Evolutionary conservation across 2,329 filamentous ascomycete species (phyloP).

Genomic region (Cladophialophora psammophila): DNA sequence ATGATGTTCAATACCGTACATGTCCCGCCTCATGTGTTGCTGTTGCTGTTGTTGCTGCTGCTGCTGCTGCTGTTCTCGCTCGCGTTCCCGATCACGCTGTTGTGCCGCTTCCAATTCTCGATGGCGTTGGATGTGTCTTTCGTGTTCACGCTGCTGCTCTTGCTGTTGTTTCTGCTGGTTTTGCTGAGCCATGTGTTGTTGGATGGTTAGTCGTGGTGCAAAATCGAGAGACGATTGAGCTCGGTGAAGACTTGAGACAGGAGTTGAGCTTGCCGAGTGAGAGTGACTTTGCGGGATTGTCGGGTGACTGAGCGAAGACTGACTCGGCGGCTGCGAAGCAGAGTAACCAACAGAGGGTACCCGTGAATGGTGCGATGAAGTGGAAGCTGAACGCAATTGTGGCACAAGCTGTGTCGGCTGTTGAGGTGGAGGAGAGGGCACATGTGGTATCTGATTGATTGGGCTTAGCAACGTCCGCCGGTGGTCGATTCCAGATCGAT

Average conservation of each 20-base stretch:
- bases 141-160: constrained; percentile 36
- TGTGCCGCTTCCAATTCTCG: constrained; percentile 30
- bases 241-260: constrained; percentile 37
- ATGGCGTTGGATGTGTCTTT: constrained; percentile 32
- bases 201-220: constrained; percentile 36
- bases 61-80: constrained; percentile 31
- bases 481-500: constrained; percentile 34
- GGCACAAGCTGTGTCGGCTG: constrained; percentile 24
- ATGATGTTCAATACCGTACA: constrained; percentile 31
- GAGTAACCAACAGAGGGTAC: constrained; percentile 35
- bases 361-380: constrained; percentile 35
- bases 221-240: constrained; percentile 32
- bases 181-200: constrained; percentile 38
- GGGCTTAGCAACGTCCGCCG: constrained; percentile 33
- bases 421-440: constrained; percentile 39
- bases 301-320: constrained; percentile 24
- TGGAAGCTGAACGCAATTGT: constrained; percentile 32
- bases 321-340: constrained; percentile 20
- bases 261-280: constrained; percentile 38
- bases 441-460: constrained; percentile 34
- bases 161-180: constrained; percentile 37
- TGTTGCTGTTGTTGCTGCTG: constrained; percentile 36
- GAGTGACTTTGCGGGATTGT: constrained; percentile 31
- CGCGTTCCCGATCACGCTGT: constrained; percentile 28
- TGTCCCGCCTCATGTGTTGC: constrained; percentile 30